Percentiles rank a stretch among this genome's conserved stretches.
phyloP scores from a whole-genome alignment of 371 early-diverging fungal genomes.

The Globomyces sp. region DNA sequence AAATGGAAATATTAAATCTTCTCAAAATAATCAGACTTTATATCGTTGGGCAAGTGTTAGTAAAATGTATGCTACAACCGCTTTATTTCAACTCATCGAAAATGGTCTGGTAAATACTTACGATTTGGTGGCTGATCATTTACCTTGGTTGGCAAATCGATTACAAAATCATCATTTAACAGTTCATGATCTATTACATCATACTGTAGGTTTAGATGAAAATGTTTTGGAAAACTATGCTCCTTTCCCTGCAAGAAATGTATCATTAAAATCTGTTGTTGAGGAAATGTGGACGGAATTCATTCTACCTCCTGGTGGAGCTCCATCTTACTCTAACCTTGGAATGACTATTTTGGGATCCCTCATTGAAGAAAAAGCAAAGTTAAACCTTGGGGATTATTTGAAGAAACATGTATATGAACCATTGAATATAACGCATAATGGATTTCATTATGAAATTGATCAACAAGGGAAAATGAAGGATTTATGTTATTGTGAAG shows the following conservation, averaged over 20 bases:
- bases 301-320: not conserved
- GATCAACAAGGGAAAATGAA: not conserved
- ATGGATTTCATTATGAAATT: not conserved
- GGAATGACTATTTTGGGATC: not conserved
- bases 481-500: not conserved
- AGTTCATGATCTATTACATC: conserved; percentile 8
- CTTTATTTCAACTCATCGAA: conserved; percentile 5
- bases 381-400: not conserved
- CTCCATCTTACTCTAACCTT: conserved; percentile 1
- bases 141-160: conserved; percentile 1
- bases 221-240: not conserved
- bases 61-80: conserved; percentile 1
- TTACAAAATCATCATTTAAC: not conserved
- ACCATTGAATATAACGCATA: not conserved
- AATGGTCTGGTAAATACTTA: not conserved
- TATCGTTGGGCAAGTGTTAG: not conserved
- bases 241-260: not conserved
- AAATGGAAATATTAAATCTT: not conserved
- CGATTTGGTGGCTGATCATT: not conserved
- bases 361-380: not conserved
- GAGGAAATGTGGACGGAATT: not conserved
- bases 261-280: not conserved
- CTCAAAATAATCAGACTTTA: not conserved
- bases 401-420: not conserved
- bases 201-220: conserved; percentile 1